These are phyloP conservation scores for Narthecium ossifragum DNA, from an alignment of 106 monocot species.

Conservation along the genomic window DNA sequence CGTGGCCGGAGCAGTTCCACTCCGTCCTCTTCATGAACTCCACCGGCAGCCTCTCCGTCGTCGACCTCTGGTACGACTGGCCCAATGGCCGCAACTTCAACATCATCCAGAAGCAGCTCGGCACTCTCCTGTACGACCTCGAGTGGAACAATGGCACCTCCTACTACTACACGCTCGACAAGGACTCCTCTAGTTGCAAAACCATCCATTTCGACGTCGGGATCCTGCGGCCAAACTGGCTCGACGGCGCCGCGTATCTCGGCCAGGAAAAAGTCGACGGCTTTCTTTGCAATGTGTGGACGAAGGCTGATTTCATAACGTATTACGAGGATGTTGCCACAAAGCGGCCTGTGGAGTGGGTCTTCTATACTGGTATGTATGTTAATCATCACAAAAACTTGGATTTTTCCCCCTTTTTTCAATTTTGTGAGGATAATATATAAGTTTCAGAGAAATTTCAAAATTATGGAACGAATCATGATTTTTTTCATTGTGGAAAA, in stretches of 20 bases:
- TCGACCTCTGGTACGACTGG: constrained; percentile 68
- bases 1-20: constrained; percentile 61
- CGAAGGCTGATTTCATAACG: constrained; percentile 46
- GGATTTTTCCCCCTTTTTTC: no score
- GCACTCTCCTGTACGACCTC: constrained; percentile 38
- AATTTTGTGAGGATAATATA: no score
- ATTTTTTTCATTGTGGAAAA: no score
- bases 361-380: constrained; percentile 52
- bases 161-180: constrained; percentile 36
- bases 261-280: constrained; percentile 34
- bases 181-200: constrained; percentile 11
- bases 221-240: constrained; percentile 26
- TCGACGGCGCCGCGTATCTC: constrained; percentile 37
- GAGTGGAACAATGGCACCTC: constrained; percentile 69
- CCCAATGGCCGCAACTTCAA: constrained; percentile 44
- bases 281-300: constrained; percentile 46
- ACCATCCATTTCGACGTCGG: constrained; percentile 27
- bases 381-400: no score
- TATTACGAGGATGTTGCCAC: constrained; percentile 52
- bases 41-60: constrained; percentile 26
- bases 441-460: no score
- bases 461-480: no score
- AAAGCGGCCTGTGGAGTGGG: constrained; percentile 41
- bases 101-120: constrained; percentile 47
- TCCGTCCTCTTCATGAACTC: constrained; percentile 32